Base-by-base conservation (phyloP, 495 filamentous ascomycete genomes). In the Penicillium pulvis region DNA sequence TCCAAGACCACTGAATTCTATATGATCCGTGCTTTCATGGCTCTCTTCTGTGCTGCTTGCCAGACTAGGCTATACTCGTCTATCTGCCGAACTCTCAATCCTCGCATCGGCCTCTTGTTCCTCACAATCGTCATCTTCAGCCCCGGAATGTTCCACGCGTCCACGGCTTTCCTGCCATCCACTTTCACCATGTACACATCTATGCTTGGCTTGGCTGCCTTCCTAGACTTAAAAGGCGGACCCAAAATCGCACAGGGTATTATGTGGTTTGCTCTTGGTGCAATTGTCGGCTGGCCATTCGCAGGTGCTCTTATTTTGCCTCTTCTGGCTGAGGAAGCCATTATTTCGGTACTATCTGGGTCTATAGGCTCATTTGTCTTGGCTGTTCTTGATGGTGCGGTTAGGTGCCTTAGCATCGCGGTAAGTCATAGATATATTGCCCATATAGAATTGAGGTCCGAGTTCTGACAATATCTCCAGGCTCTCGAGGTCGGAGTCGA, bases 151-250 rank as follows among this genome's bases (percentile, higher is more conserved):
- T 97, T 96, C 70, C 91, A 97, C 74, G 85, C 94, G 1, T 91
- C 92, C 24, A 80, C 86, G 11, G 84, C 92, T 28, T 98, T 90
- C 68, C 83, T 99, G 7, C 95, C 95, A 3, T 95, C 91, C 17
- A 96, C 90, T 62, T 98, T 98, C 67, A 91, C 94, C 42, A 99
- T 98, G 95, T 97, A 96, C 69, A 90, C 85, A 45, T 86, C 86
- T 10, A 94, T 93, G 83, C 77, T 97, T 17, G 95, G 92, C 2
- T 82, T 92, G 58, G 85, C 91, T 14, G 85, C 90, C 3, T 98
- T 99, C 71, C 85, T 99, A 80, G 89, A 94, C 70, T 90, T 88
- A 81, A 83, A 82, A 41, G 85, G 85, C 5, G 88, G 89, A 0
- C 78, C 88, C 49, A 89, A 86, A 67, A 93, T 89, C 0, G 87